Percentiles rank a stretch among this genome's conserved stretches.
Evolutionary conservation across 2,329 filamentous ascomycete genomes (phyloP).

Genomic region (Thelonectria olida): DNA sequence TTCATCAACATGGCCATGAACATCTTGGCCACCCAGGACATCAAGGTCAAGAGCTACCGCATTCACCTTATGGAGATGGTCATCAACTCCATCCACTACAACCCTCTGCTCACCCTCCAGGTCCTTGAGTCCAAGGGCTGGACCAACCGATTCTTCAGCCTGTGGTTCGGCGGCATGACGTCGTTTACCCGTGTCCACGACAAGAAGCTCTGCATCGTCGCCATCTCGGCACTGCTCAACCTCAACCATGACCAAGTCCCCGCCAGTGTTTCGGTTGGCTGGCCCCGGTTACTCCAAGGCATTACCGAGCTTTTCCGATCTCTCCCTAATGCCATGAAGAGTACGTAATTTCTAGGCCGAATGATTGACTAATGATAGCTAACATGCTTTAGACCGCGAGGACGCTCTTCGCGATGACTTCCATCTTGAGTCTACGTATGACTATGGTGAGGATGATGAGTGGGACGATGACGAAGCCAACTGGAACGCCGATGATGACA

Average conservation of each 20-base stretch:
- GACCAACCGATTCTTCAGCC: conserved; percentile 99
- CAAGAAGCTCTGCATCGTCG: conserved; percentile 97
- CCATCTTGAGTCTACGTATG: conserved; percentile 70
- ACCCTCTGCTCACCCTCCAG: conserved; percentile 83
- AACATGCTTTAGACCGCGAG: conserved; percentile 74
- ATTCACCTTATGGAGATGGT: conserved; percentile 99
- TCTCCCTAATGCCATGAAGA: conserved; percentile 85
- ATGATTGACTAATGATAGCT: conserved; percentile 25
- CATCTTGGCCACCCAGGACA: conserved; percentile 77
- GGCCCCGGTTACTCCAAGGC: conserved; percentile 89
- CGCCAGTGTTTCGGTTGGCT: conserved; percentile 91
- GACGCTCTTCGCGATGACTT: conserved; percentile 92
- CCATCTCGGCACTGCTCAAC: conserved; percentile 86
- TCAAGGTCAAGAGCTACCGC: conserved; percentile 91
- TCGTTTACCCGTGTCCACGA: conserved; percentile 94
- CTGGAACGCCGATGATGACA: conserved; percentile 80
- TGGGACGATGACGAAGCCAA: conserved; percentile 84
- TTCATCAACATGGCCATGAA: conserved; percentile 92
- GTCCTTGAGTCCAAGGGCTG: conserved; percentile 90
- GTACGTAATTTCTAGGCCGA: conserved; percentile 57
- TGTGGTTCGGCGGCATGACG: conserved; percentile 97
- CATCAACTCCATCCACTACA: conserved; percentile 98
- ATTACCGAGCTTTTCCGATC: conserved; percentile 93
- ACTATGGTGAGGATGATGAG: conserved; percentile 79
- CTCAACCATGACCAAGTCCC: conserved; percentile 85